Evolutionary conservation across 371 early-diverging fungal species (phyloP).

Genomic region (Haplosporangium sp.): DNA sequence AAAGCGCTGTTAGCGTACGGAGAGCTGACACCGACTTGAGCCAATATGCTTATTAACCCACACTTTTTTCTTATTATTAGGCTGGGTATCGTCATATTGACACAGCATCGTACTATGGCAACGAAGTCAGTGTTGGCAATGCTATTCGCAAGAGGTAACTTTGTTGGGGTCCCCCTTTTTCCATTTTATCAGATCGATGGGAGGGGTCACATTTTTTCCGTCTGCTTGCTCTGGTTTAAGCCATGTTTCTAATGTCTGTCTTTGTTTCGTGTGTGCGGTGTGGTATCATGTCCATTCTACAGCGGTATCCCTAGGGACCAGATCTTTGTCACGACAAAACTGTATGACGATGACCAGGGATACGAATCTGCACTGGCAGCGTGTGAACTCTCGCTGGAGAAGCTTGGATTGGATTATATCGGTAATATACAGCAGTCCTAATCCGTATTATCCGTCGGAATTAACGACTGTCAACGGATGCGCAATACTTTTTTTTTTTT

Average conservation of each 20-base stretch:
- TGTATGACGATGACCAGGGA: slow-evolving; percentile 63
- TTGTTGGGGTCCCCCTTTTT: not conserved
- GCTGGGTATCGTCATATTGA: slow-evolving; percentile 67
- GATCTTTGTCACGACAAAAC: slow-evolving; percentile 82
- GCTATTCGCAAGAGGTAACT: slow-evolving; percentile 61
- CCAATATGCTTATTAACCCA: no score
- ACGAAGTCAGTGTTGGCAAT: slow-evolving; percentile 62
- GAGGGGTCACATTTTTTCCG: not conserved
- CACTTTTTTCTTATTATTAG: slow-evolving; percentile 17
- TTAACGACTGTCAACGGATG: not conserved
- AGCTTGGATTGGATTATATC: slow-evolving; percentile 76
- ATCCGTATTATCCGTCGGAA: not conserved
- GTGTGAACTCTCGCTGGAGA: slow-evolving; percentile 65
- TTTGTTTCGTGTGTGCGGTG: not conserved
- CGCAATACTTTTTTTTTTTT: not conserved
- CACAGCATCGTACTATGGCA: slow-evolving; percentile 58
- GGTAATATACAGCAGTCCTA: slow-evolving; percentile 42
- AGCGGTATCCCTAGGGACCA: slow-evolving; percentile 69
- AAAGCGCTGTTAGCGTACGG: no score
- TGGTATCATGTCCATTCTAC: not conserved
- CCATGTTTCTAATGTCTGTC: not conserved
- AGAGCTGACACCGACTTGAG: no score
- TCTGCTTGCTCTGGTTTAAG: not conserved
- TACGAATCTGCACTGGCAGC: slow-evolving; percentile 63
- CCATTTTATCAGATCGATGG: no score